phyloP scores from a whole-genome alignment of 108 stramenopile species.

The Parietichytrium sp. region DNA sequence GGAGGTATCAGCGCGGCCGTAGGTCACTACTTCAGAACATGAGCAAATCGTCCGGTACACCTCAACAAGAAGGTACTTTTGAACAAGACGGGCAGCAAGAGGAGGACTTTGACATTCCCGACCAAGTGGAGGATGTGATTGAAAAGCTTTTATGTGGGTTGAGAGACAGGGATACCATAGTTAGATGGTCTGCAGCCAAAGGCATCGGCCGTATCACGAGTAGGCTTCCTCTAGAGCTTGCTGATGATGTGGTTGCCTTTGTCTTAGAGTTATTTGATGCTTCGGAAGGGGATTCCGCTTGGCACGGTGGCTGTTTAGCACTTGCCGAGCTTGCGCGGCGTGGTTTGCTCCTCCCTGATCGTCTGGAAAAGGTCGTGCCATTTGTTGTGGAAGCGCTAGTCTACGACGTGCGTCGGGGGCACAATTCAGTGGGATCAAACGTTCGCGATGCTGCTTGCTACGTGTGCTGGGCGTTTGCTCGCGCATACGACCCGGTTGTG shows the following conservation, averaged over 20 bases:
- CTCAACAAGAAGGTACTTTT: background rate
- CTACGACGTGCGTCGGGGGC: constrained; percentile 83
- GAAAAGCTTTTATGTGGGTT: constrained; percentile 77
- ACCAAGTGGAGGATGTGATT: constrained; percentile 91
- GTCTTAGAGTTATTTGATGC: constrained; percentile 70
- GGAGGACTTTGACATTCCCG: constrained; percentile 69
- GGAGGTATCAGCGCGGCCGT: constrained; percentile 88
- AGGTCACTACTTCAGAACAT: constrained; percentile 78
- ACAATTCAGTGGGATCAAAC: constrained; percentile 87
- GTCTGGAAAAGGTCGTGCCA: constrained; percentile 78
- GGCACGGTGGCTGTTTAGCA: constrained; percentile 96
- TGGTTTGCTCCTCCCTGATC: constrained; percentile 84
- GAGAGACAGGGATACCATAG: constrained; percentile 82
- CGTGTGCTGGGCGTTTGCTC: constrained; percentile 96
- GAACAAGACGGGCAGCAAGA: constrained; percentile 55
- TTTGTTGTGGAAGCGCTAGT: constrained; percentile 71
- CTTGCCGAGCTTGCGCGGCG: constrained; percentile 90
- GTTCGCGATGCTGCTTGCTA: constrained; percentile 98
- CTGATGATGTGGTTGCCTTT: constrained; percentile 91
- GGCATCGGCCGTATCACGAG: constrained; percentile 92
- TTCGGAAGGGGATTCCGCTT: constrained; percentile 70
- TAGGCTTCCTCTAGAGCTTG: constrained; percentile 79
- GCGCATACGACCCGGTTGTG: constrained; percentile 83
- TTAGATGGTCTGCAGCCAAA: constrained; percentile 97
- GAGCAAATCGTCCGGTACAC: background rate